Base-by-base conservation (phyloP, 495 filamentous ascomycete species). In the Massariosphaeria phaeospora region DNA sequence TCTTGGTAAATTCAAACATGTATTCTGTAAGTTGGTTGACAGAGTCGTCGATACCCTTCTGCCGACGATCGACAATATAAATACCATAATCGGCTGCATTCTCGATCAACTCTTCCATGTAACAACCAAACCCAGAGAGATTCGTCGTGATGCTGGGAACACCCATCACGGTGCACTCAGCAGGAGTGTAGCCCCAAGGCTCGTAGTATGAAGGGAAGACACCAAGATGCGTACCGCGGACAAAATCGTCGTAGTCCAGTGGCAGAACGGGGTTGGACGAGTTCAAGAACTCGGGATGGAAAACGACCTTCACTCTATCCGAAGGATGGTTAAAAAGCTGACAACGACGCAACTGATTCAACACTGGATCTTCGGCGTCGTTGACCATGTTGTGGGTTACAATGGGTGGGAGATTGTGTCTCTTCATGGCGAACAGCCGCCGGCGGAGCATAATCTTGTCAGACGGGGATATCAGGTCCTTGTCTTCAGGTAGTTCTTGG, bases 361-460 rank as follows among this genome's bases (percentile, higher is more conserved):
- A 72, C 61, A 98, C 89, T 23, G 91, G 93, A 60, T 98, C 93
- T 42, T 96, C 91, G 13, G 74, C 66, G 70, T 98, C 93, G 63
- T 96, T 95, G 62, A 84, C 73, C 93, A 98, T 98, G 75, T 98
- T 98, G 76, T 98, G 93, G n/a, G 93, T 98, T 23, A 98, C 93
- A 62, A 98, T 94, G 8, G 93, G 93, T 1, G 93, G 93, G 8
- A 97, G 79, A 25, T 75, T 76, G 66, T 91, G 79, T 38, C 93
- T 79, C 72, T 97, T 98, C 88, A 97, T 94, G 44, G 90, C 93
- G 62, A 93, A 98, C 23, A 98, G 76, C 42, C 93, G 80, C 53
- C 93, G 83, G 31, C 94, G 86, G 41, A 98, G 77, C 70, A 98
- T 85, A 45, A 98, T 87, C 39, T 91, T 89, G 65, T 98, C 93